These are phyloP conservation scores for Russula sp. DNA, from an alignment of 768 basidiomycete genomes.

Conservation along the genomic window DNA sequence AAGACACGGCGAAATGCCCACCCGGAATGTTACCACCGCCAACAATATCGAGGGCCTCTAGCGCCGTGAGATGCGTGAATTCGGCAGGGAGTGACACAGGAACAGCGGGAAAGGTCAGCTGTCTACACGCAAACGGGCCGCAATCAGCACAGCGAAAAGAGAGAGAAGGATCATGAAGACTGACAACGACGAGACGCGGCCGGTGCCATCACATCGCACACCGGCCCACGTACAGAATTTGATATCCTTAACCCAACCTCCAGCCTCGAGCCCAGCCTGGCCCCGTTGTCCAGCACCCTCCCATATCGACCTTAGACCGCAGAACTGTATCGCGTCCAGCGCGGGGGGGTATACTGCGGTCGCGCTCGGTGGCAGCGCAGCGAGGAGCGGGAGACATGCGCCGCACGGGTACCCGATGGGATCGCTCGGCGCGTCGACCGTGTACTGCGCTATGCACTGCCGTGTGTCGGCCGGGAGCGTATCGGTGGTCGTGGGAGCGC, in stretches of 20 bases:
- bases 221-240: slow-evolving; percentile 45
- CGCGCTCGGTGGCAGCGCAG: slow-evolving; percentile 31
- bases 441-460: slow-evolving; percentile 43
- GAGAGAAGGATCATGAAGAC: slow-evolving; percentile 21
- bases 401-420: slow-evolving; percentile 43
- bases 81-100: slow-evolving; percentile 41
- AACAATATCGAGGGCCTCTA: slow-evolving; percentile 36
- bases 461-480: slow-evolving; percentile 36
- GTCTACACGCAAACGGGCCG: slow-evolving; percentile 24
- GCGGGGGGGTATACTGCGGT: slow-evolving; percentile 32
- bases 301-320: slow-evolving; percentile 41
- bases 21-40: slow-evolving; percentile 41
- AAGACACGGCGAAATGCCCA: slow-evolving; percentile 23
- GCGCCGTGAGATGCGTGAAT: slow-evolving; percentile 35
- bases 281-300: slow-evolving; percentile 34
- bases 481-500: slow-evolving; percentile 27
- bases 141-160: not conserved
- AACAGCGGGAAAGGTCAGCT: slow-evolving; percentile 42
- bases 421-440: slow-evolving; percentile 39
- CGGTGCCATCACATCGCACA: slow-evolving; percentile 38
- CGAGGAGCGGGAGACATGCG: slow-evolving; percentile 39
- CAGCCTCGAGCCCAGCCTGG: slow-evolving; percentile 36
- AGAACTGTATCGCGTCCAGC: slow-evolving; percentile 42
- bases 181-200: slow-evolving; percentile 39
- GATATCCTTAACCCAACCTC: slow-evolving; percentile 42